Base-by-base conservation (phyloP, 2,329 filamentous ascomycete species). In the Leptographium flavum region DNA sequence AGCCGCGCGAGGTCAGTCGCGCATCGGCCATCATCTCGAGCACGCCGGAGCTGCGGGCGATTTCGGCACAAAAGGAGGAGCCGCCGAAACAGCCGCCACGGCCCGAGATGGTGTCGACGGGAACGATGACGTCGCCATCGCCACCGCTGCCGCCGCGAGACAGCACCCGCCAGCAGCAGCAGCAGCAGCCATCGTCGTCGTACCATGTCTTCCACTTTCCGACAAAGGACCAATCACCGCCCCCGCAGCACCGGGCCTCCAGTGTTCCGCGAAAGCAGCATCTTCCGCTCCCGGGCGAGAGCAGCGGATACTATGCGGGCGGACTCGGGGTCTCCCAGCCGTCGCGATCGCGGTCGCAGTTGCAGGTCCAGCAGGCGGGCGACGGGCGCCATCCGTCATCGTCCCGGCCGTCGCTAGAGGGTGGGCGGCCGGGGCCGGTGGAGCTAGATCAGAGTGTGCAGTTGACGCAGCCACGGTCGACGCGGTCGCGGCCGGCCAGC, bases 61-160 rank as follows among this genome's bases (percentile, higher is more conserved):
- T 76, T 23, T 68, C 73, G 3, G 67, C 68, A 4, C 66, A 69
- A 39, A 55, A 35, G 13, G 40, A 54, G 30, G 60, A 57, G 46
- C 57, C 59, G 14, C 9, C 5, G n/a, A 35, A 6, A 19, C 4
- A 9, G 15, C 15, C 43, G 15, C 1, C 37, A 55, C 47, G 55
- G 43, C 60, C 65, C 7, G 43, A 40, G 19, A 69, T 68, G 62
- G 59, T 77, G 25, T 77, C 75, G 14, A 74, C 72, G 52, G 87
- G 87, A 13, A 93, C 87, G 0, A 90, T 92, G 79, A 94, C 87
- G 4, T 71, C 67, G 11, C 73, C 78, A 2, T 66, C 70, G 11
- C 66, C 67, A 4, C 60, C 66, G 8, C 77, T 74, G 54, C 69
- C 48, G 70, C 70, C 43, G 7, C 36, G 45, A n/a, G n/a, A 47